Evolutionary conservation across 768 basidiomycete genomes (phyloP).

Genomic region (Mycena galericulata): DNA sequence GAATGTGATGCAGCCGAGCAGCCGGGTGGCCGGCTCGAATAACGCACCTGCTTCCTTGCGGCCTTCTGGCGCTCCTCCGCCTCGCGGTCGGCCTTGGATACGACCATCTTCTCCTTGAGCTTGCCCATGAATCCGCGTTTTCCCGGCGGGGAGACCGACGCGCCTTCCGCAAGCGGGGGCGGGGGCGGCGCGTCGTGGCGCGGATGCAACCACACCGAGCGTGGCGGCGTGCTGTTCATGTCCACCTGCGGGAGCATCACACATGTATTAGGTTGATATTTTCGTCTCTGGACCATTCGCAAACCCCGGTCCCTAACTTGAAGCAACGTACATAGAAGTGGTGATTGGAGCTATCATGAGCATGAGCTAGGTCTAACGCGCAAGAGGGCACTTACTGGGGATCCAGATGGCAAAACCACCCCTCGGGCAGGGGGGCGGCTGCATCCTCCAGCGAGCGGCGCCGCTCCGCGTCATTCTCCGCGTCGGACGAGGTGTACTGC

Average conservation of each 20-base stretch:
- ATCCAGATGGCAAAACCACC: conserved; percentile 32
- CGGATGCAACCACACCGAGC: conserved; percentile 31
- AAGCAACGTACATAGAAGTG: conserved; percentile 31
- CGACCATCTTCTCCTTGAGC: conserved; percentile 29
- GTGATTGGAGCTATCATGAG: conserved; percentile 23
- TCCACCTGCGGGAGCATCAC: conserved; percentile 22
- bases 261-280: too few relatives aligned
- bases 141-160: conserved; percentile 2
- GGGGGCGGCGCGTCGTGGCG: conserved; percentile 18
- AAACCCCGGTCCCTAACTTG: too few relatives aligned
- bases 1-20: not conserved
- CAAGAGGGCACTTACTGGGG: conserved; percentile 10
- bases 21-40: too few relatives aligned
- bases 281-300: too few relatives aligned
- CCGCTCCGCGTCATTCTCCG: conserved; percentile 11
- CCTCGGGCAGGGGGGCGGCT: conserved; percentile 26
- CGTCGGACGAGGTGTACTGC: conserved; percentile 15
- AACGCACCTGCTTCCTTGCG: conserved; percentile 10
- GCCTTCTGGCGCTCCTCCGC: conserved; percentile 22
- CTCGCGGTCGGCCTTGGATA: conserved; percentile 25
- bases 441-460: conserved; percentile 33
- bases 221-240: conserved; percentile 32
- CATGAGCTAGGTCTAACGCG: not conserved
- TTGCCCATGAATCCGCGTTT: conserved; percentile 27
- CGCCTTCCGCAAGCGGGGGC: not conserved